Evolutionary conservation across 371 early-diverging fungal genomes (phyloP).

Genomic region (Lichtheimia ornata): DNA sequence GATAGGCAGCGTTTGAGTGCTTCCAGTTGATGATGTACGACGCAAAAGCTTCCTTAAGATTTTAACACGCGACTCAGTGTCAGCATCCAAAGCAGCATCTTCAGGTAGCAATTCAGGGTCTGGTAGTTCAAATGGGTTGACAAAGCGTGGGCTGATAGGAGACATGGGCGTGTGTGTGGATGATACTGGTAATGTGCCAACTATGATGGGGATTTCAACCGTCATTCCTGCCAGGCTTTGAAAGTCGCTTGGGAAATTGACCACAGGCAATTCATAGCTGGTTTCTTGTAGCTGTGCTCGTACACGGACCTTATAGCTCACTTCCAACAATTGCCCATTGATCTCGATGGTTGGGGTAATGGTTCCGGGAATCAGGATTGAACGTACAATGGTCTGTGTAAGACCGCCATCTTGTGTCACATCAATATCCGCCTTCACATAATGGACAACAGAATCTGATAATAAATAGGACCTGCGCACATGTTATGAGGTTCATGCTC

Average conservation of each 20-base stretch:
- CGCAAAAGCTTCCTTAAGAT: too few species aligned
- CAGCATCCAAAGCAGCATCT: too few species aligned
- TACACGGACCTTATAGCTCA: slow-evolving; percentile 17
- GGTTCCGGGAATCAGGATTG: slow-evolving; percentile 13
- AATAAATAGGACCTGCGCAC: slow-evolving; percentile 13
- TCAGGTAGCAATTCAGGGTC: too few species aligned
- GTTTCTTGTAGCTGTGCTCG: slow-evolving; percentile 17
- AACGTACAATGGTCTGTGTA: slow-evolving; percentile 14
- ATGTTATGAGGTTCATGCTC: not conserved
- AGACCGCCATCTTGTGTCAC: slow-evolving; percentile 1
- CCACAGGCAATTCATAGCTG: slow-evolving; percentile 5
- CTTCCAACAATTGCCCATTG: slow-evolving; percentile 14
- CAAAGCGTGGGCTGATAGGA: not conserved
- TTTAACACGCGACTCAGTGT: too few species aligned
- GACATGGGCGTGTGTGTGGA: too few species aligned
- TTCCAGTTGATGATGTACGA: too few species aligned
- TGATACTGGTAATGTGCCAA: slow-evolving; percentile 1
- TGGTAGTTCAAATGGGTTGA: not conserved
- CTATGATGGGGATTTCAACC: slow-evolving; percentile 13
- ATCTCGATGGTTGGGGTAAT: slow-evolving; percentile 20
- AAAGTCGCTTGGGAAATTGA: slow-evolving; percentile 1
- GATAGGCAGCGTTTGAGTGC: too few species aligned
- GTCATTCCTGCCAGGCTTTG: slow-evolving; percentile 13
- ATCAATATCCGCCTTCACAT: slow-evolving; percentile 19
- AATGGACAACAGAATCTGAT: slow-evolving; percentile 9